phyloP scores from a whole-genome alignment of 352 stramenopile species.

The Phytophthora palmivora region DNA sequence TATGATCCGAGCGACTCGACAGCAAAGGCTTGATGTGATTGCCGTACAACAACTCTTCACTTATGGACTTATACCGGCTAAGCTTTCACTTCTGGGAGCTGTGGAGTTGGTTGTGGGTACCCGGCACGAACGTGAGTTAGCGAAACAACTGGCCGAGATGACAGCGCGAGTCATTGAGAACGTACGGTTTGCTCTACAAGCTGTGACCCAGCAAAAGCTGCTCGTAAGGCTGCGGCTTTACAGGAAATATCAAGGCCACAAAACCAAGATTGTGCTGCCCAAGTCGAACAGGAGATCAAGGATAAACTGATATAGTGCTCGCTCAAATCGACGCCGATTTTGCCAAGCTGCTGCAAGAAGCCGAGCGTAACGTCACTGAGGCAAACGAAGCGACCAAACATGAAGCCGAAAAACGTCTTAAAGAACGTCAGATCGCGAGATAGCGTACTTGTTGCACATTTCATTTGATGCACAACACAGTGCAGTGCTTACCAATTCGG shows the following conservation, averaged over 20 bases:
- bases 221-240: slow-evolving; percentile 47
- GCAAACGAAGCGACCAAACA: slow-evolving; percentile 40
- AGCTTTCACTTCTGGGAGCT: slow-evolving; percentile 57
- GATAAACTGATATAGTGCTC: slow-evolving; percentile 31
- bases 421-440: slow-evolving; percentile 54
- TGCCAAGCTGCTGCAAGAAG: slow-evolving; percentile 42
- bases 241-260: slow-evolving; percentile 11
- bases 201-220: slow-evolving; percentile 62
- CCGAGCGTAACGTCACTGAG: slow-evolving; percentile 36
- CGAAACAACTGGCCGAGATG: slow-evolving; percentile 39
- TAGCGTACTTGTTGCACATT: slow-evolving; percentile 56
- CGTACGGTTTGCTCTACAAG: slow-evolving; percentile 40
- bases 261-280: background rate
- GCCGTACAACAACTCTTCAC: slow-evolving; percentile 71
- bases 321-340: slow-evolving; percentile 51
- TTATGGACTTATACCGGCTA: slow-evolving; percentile 50
- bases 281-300: background rate
- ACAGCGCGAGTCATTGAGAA: slow-evolving; percentile 31
- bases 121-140: slow-evolving; percentile 62
- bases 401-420: slow-evolving; percentile 40
- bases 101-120: slow-evolving; percentile 65
- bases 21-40: slow-evolving; percentile 55
- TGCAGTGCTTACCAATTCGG: slow-evolving; percentile 18
- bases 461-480: slow-evolving; percentile 40
- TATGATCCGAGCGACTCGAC: slow-evolving; percentile 18